Evolutionary conservation across 169 alveolate genomes (phyloP).

Genomic region (Theileria sp.): DNA sequence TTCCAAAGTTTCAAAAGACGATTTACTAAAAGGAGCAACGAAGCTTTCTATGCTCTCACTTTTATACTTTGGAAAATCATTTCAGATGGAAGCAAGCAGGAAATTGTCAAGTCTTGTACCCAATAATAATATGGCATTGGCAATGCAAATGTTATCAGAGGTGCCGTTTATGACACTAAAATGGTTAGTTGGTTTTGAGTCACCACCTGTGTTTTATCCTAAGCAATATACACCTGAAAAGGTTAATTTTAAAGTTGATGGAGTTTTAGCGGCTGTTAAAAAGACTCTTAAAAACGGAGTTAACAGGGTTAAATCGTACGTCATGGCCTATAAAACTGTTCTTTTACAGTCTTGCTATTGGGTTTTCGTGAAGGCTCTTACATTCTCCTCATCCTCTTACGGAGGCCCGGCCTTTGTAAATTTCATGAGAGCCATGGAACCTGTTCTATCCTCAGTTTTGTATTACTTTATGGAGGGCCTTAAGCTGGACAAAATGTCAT

Average conservation of each 20-base stretch:
- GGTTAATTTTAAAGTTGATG: background rate
- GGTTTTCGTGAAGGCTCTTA: slow-evolving; percentile 62
- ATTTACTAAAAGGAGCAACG: slow-evolving; percentile 2
- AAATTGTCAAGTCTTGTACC: slow-evolving; percentile 72
- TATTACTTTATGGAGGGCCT: slow-evolving; percentile 50
- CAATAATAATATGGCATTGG: slow-evolving; percentile 72
- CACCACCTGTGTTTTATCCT: slow-evolving; percentile 33
- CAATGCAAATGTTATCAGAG: slow-evolving; percentile 74
- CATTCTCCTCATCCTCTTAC: slow-evolving; percentile 72
- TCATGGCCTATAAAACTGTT: slow-evolving; percentile 30
- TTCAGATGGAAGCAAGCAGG: slow-evolving; percentile 74
- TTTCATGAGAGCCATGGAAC: slow-evolving; percentile 70
- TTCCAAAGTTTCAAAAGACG: background rate
- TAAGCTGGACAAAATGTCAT: slow-evolving; percentile 67
- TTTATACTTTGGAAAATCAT: slow-evolving; percentile 73
- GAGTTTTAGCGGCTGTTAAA: slow-evolving; percentile 14
- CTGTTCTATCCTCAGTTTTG: slow-evolving; percentile 71
- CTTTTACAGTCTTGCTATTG: slow-evolving; percentile 66
- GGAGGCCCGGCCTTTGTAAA: slow-evolving; percentile 74
- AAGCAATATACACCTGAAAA: slow-evolving; percentile 26
- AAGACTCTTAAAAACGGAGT: slow-evolving; percentile 24
- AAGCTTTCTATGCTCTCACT: slow-evolving; percentile 21
- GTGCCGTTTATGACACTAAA: slow-evolving; percentile 70
- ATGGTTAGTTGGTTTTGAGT: slow-evolving; percentile 58
- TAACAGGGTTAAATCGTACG: slow-evolving; percentile 13